A percentile compares a stretch with the other conserved stretches of the same genome.
These are phyloP conservation scores for Saxophila tyrrhenica DNA, from an alignment of 495 filamentous ascomycete genomes.

Conservation along the genomic window DNA sequence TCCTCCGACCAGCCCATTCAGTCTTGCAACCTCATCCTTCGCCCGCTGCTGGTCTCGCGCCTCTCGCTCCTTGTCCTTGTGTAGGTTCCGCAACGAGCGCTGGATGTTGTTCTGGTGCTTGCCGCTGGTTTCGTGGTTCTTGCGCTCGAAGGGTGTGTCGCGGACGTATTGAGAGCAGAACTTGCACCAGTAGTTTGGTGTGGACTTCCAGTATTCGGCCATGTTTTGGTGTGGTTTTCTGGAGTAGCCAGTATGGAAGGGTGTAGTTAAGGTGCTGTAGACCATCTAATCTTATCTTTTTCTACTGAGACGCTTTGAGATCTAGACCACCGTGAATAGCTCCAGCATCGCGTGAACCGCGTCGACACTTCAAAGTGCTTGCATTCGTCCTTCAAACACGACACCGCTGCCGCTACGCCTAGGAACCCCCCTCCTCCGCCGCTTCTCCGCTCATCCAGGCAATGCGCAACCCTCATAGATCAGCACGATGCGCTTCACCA, in stretches of 20 bases:
- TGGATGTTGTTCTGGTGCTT: slow-evolving; percentile 85
- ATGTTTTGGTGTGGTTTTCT: slow-evolving; percentile 34
- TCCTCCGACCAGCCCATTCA: slow-evolving; percentile 61
- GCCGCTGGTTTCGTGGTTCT: slow-evolving; percentile 79
- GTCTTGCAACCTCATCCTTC: slow-evolving; percentile 71
- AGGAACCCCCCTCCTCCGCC: not conserved
- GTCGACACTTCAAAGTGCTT: not conserved
- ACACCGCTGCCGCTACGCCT: not conserved
- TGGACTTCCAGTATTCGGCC: slow-evolving; percentile 99
- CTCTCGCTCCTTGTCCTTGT: slow-evolving; percentile 65
- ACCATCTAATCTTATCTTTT: not conserved
- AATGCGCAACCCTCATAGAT: not conserved
- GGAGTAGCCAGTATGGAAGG: not conserved
- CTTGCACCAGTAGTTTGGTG: slow-evolving; percentile 96
- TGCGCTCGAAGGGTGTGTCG: slow-evolving; percentile 80
- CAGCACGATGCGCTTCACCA: slow-evolving; percentile 69
- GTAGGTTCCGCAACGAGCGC: slow-evolving; percentile 78
- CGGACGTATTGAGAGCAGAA: slow-evolving; percentile 84
- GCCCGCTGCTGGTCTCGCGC: slow-evolving; percentile 69
- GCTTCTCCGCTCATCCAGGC: not conserved
- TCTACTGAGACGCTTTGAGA: not conserved
- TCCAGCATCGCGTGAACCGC: not conserved
- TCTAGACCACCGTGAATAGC: not conserved
- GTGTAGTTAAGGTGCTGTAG: not conserved
- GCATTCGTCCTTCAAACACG: not conserved